These are phyloP conservation scores for Sporothrix brunneoviolacea DNA, from an alignment of 2,329 filamentous ascomycete species.

Conservation along the genomic window DNA sequence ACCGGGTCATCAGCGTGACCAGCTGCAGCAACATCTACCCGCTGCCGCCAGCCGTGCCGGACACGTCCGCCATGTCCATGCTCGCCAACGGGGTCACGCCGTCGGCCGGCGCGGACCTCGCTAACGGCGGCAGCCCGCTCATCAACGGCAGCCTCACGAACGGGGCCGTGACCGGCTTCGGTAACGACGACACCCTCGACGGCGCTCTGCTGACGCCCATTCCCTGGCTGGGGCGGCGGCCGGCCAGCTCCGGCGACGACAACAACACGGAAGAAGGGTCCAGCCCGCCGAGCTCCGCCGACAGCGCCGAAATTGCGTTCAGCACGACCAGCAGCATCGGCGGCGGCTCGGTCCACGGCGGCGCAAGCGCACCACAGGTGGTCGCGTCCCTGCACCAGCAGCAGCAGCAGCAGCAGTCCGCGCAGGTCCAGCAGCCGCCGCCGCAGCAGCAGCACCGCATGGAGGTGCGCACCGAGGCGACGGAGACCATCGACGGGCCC, in stretches of 20 bases:
- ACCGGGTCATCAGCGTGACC: constrained; percentile 85
- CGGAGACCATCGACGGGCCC: constrained; percentile 73
- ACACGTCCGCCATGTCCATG: constrained; percentile 47
- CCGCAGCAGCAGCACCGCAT: constrained; percentile 25
- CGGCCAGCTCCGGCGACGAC: constrained; percentile 18
- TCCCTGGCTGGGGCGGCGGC: constrained; percentile 63
- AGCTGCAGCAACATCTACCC: constrained; percentile 77
- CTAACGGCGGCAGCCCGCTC: constrained; percentile 4
- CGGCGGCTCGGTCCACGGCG: constrained; percentile 13
- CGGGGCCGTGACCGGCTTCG: constrained; percentile 31
- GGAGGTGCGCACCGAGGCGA: constrained; percentile 64
- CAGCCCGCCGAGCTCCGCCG: constrained; percentile 16
- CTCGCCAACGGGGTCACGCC: constrained; percentile 51
- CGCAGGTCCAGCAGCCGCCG: constrained; percentile 19
- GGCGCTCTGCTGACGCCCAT: constrained; percentile 91
- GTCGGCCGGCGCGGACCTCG: constrained; percentile 23
- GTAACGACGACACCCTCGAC: constrained; percentile 81
- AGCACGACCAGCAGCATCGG: constrained; percentile 14
- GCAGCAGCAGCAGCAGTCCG: constrained; percentile 20
- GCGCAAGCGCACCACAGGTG: background rate
- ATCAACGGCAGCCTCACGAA: constrained; percentile 20
- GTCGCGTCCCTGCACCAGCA: background rate
- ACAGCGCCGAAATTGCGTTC: constrained; percentile 14
- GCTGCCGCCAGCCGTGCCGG: constrained; percentile 60
- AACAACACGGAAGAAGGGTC: constrained; percentile 13